Percentiles rank a stretch among this genome's conserved stretches.
phyloP scores from a whole-genome alignment of 108 stramenopile genomes.

The Schizochytrium sp. region DNA sequence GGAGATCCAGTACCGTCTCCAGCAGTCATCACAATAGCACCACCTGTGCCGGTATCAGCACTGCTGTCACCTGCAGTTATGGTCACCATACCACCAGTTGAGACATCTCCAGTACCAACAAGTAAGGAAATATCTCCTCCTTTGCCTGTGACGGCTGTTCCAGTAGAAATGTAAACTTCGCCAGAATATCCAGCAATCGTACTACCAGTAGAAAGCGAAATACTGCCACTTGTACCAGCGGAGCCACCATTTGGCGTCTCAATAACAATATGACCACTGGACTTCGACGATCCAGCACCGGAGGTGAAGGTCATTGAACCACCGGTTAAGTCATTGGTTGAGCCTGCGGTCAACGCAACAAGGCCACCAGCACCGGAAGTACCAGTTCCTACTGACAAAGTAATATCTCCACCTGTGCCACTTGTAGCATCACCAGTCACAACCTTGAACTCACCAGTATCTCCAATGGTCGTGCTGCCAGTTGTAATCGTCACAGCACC shows the following conservation, averaged over 20 bases:
- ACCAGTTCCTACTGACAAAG: too few relatives aligned
- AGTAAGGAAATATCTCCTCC: slow-evolving; percentile 69
- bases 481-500: too few relatives aligned
- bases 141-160: slow-evolving; percentile 63
- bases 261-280: slow-evolving; percentile 64
- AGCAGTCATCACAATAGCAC: too few relatives aligned
- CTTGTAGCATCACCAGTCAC: too few relatives aligned
- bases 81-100: too few relatives aligned
- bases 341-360: slow-evolving; percentile 61
- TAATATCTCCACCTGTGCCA: too few relatives aligned
- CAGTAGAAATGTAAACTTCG: slow-evolving; percentile 65
- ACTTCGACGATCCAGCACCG: slow-evolving; percentile 61
- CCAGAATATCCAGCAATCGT: slow-evolving; percentile 67
- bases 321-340: slow-evolving; percentile 61
- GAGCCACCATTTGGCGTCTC: slow-evolving; percentile 67
- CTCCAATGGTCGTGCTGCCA: too few relatives aligned
- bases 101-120: slow-evolving; percentile 72
- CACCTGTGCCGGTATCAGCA: too few relatives aligned
- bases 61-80: too few relatives aligned
- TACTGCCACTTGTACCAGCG: slow-evolving; percentile 64
- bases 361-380: slow-evolving; percentile 62
- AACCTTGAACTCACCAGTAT: too few relatives aligned
- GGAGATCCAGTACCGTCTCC: too few relatives aligned
- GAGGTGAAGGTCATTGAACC: slow-evolving; percentile 64
- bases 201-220: slow-evolving; percentile 67